Evolutionary conservation across 192 early-diverging fungal species (phyloP), one percentile per base, ranked within the genome.

Genomic region (Rhizoclosmatium globosum): DNA sequence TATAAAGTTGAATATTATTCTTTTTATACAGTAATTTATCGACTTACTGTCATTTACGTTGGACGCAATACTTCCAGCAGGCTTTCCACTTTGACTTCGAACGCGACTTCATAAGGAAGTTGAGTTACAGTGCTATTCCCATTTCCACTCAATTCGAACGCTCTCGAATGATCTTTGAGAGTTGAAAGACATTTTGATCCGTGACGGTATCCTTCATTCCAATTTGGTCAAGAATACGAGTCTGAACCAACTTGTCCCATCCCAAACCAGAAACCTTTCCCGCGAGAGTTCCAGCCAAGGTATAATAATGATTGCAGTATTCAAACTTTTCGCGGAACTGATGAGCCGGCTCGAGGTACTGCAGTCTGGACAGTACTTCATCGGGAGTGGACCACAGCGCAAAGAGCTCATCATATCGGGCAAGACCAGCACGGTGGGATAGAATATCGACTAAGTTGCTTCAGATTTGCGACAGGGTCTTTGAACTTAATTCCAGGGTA

Each of bases 261-360:
- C 56, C 56, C 6, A 45, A 43, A 21, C 42, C 21, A 44, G 68
- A 68, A 21, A 57, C 56, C 4, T 64, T 65, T 64, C 23, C 79
- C 6, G 71, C 71, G 13, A 80, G 50, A 6, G 11, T 41, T 3
- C 79, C 79, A 57, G 79, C 79, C 13, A 80, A 45, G 13, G n/a
- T 57, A 43, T 66, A 66, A 71, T 76, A 76, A 62, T 76, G 13
- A 71, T 80, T 80, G 47, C 42, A 50, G 47, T 80, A 80, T n/a
- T 73, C 44, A 19, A 38, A 80, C 50, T 75, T 53, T 42, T 46
- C 71, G 17, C 79, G 79, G 46, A 80, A 80, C 17, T 9, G 47
- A 50, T 68, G 48, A 9, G 68, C 41, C 15, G 77, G 57, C 17
- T 79, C 39, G 4, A 79, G 43, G 46, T 60, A 58, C 68, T 79